Base-by-base conservation (phyloP, 352 stramenopile genomes). In the Globisporangium viniferum region DNA sequence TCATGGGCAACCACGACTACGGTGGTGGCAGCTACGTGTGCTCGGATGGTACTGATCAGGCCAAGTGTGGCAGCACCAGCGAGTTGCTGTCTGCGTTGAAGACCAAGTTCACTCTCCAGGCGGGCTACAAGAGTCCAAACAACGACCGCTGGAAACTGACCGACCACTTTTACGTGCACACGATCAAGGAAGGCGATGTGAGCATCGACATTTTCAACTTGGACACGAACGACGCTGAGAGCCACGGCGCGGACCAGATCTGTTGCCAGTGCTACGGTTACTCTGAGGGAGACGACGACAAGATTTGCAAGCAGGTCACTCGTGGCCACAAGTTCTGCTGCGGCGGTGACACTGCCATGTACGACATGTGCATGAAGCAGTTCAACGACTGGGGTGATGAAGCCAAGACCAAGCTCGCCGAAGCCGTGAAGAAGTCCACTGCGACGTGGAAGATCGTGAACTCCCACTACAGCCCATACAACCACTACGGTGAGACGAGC, bases 201-300 rank as follows among this genome's bases (percentile, higher is more conserved):
- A 73, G 54, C 24, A 71, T 86, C 22, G 78, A 86, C 39, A 75
- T 86, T 22, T 86, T 81, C 69, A 86, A 84, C 63, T 51, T 86
- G 18, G 79, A 86, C 61, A 86, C 72, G 59, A 86, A 82, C 69
- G 69, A 81, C 64, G 76, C 75, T 10, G 71, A 78, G 2, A 75
- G 62, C 57, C 84, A 92, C 71, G 82, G 76, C 24, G 81, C 79
- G 18, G 75, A 82, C 55, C 81, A 94, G 56, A 85, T 90, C 18
- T 94, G 87, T 51, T 94, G 87, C 66, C 87, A 94, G 68, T 94
- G 87, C 78, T 94, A 91, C 67, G 87, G 82, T 27, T 94, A 93
- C 71, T 66, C 75, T 14, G 59, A 78, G 29, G 81, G 79, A 49
- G 44, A 49, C n/a, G 73, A 77, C 18, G 75, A 88, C 67, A 69